Evolutionary conservation across 2,329 filamentous ascomycete species (phyloP).

Genomic region (Fusarium agapanthi): DNA sequence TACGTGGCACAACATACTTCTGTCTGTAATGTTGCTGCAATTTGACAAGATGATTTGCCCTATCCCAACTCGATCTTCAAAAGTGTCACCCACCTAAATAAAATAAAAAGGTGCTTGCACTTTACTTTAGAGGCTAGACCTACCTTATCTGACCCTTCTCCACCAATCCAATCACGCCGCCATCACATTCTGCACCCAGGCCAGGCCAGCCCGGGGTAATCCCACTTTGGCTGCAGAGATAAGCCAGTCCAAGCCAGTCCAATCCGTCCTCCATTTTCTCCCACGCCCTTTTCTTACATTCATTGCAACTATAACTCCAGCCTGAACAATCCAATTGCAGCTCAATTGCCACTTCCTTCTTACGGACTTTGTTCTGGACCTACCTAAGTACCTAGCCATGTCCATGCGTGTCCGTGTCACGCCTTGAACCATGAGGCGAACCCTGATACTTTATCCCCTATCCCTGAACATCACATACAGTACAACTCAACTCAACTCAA

Average conservation of each 20-base stretch:
- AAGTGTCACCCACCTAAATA: background rate
- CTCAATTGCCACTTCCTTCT: slow-evolving; percentile 16
- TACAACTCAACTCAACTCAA: background rate
- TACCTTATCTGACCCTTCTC: slow-evolving; percentile 32
- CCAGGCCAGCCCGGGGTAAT: slow-evolving; percentile 16
- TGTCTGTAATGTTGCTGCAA: background rate
- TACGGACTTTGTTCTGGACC: slow-evolving; percentile 25
- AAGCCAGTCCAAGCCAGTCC: slow-evolving; percentile 15
- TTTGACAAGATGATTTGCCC: background rate
- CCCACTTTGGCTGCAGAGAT: slow-evolving; percentile 27
- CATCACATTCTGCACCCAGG: slow-evolving; percentile 22
- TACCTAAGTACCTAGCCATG: slow-evolving; percentile 8
- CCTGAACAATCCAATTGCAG: background rate
- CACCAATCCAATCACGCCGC: slow-evolving; percentile 36
- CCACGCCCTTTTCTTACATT: slow-evolving; percentile 15
- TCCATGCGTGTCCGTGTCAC: slow-evolving; percentile 22
- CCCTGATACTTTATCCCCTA: slow-evolving; percentile 27
- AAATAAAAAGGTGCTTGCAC: background rate
- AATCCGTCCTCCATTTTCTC: slow-evolving; percentile 4
- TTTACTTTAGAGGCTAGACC: background rate
- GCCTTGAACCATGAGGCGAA: slow-evolving; percentile 38
- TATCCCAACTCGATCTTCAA: slow-evolving; percentile 3
- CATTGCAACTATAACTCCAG: background rate
- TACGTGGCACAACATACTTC: background rate
- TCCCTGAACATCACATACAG: slow-evolving; percentile 23